phyloP scores from a whole-genome alignment of 495 filamentous ascomycete species.

The Aspergillus egyptiacus region DNA sequence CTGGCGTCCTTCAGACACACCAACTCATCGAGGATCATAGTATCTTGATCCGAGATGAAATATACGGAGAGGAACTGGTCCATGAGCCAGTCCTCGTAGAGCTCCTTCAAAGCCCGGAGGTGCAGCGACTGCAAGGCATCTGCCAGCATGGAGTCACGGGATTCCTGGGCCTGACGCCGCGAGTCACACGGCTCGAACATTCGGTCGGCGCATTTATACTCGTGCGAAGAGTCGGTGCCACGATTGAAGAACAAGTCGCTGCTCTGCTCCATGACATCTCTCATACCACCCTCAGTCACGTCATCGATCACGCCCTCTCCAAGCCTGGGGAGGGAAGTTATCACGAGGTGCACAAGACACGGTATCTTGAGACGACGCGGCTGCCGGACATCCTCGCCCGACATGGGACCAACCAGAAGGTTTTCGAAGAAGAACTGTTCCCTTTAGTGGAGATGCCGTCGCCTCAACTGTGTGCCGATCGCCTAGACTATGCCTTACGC shows the following conservation, averaged over 20 bases:
- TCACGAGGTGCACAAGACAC: constrained; percentile 39
- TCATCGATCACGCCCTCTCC: constrained; percentile 35
- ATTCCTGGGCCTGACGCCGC: constrained; percentile 29
- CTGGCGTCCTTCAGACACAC: background rate
- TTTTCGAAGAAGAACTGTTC: constrained; percentile 36
- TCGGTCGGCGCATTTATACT: constrained; percentile 40
- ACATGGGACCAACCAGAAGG: constrained; percentile 26
- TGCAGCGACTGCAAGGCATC: constrained; percentile 33
- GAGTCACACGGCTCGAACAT: constrained; percentile 39
- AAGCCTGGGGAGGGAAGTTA: constrained; percentile 37
- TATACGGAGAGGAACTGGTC: constrained; percentile 32
- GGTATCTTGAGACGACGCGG: constrained; percentile 30
- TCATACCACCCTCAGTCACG: constrained; percentile 41
- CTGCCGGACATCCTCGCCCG: constrained; percentile 30
- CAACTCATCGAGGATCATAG: background rate
- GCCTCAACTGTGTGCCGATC: constrained; percentile 40
- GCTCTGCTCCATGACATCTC: constrained; percentile 40
- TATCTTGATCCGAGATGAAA: constrained; percentile 28
- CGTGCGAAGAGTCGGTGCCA: constrained; percentile 34
- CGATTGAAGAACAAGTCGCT: constrained; percentile 36
- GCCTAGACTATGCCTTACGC: constrained; percentile 39
- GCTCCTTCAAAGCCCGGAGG: constrained; percentile 29
- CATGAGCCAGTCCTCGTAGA: constrained; percentile 33
- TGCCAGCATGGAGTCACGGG: constrained; percentile 36
- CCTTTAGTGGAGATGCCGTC: constrained; percentile 37